Evolutionary conservation across 768 basidiomycete genomes (phyloP).

Genomic region (Lactarius trivialis): DNA sequence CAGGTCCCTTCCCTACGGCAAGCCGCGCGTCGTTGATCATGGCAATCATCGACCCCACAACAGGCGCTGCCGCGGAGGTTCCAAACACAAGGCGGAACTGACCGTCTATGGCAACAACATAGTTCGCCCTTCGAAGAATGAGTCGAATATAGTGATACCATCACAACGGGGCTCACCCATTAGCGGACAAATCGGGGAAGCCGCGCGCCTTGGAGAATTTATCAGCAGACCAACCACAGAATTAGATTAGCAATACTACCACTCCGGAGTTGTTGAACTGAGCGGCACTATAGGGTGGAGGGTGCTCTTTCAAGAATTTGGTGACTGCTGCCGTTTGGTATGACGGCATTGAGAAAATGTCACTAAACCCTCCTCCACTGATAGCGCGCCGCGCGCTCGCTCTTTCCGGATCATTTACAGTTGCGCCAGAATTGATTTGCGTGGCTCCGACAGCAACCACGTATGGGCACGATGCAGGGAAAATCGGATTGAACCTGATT

Average conservation of each 20-base stretch:
- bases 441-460: no score
- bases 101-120: slow-evolving; percentile 29
- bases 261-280: slow-evolving; percentile 32
- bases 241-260: slow-evolving; percentile 14
- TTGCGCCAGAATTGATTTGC: no score
- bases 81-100: slow-evolving; percentile 31
- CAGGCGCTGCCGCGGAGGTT: slow-evolving; percentile 34
- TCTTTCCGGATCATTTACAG: no score
- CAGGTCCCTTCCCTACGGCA: slow-evolving; percentile 30
- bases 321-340: slow-evolving; percentile 32
- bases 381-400: no score
- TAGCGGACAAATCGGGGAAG: slow-evolving; percentile 32
- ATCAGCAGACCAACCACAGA: not conserved
- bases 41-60: slow-evolving; percentile 31
- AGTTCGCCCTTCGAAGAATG: slow-evolving; percentile 26
- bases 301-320: slow-evolving; percentile 29
- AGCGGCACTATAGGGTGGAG: slow-evolving; percentile 31
- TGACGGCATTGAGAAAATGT: slow-evolving; percentile 34
- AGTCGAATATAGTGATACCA: not conserved
- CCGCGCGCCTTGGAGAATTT: slow-evolving; percentile 23
- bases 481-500: no score
- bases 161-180: slow-evolving; percentile 28
- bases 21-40: slow-evolving; percentile 36
- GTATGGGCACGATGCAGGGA: no score
- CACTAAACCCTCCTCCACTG: slow-evolving; percentile 38